Base-by-base conservation (phyloP, 371 early-diverging fungal genomes). In the Mucor irregularis region DNA sequence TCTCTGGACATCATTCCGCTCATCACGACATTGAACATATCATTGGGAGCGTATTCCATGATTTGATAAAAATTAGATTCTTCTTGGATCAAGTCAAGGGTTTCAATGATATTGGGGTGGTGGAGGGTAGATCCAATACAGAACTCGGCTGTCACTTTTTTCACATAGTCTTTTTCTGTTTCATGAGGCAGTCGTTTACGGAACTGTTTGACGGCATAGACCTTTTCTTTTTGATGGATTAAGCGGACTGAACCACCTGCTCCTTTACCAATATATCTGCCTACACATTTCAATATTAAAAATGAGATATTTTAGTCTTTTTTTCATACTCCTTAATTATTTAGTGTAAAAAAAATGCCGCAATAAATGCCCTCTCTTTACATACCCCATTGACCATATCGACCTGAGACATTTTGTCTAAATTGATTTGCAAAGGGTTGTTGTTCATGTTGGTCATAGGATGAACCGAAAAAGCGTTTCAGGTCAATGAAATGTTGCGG, bases 71-170 rank as follows among this genome's bases (percentile, higher is more conserved):
- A 84, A 9, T 60, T 66, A 34, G 35, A 62, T 5, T 85, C 86
- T 55, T 84, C 78, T 34, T 64, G 59, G n/a, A 89, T 74, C 49
- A 90, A 78, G 55, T 95, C 95, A 54, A 92, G 52, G 1, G 95
- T 92, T 66, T 91, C 85, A 34, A 95, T 90, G 46, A 94, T 78
- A 64, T 93, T 89, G n/a, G 83, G 83, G 67, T 95, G 95, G 54
- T 90, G 94, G 14, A 92, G 62, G 4, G 85, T 83, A 6, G 83
- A 86, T 22, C 86, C 87, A 38, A 94, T 90, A 66, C 93, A 92
- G 63, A 88, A 92, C 66, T 94, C 95, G 9, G 84, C 81, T 2
- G 90, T 87, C 29, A 94, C 80, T 51, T 88, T 87, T 68, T 93
- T 92, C 56, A 88, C 76, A 61, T 93, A 94, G n/a, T 86, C 88